Evolutionary conservation across 2,329 filamentous ascomycete genomes (phyloP).

Genomic region (Phymatotrichopsis omnivora): DNA sequence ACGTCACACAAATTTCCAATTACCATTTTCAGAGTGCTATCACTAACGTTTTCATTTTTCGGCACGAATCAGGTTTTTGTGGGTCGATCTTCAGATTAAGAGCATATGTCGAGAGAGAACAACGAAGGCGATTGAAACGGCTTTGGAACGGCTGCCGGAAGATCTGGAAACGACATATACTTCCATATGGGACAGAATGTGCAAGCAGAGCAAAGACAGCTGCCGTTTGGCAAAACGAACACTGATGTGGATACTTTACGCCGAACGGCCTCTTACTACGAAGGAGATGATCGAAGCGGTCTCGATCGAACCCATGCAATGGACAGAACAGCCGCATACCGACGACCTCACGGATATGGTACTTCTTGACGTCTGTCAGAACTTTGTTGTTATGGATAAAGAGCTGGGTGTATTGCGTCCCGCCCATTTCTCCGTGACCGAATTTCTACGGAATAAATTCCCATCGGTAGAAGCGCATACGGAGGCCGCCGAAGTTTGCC

Average conservation of each 20-base stretch:
- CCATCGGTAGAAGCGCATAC: background rate
- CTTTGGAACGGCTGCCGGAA: constrained; percentile 8
- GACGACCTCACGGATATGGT: background rate
- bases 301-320: background rate
- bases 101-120: constrained; percentile 10
- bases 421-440: constrained; percentile 6
- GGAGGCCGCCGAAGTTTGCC: background rate
- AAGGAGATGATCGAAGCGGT: constrained; percentile 18
- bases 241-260: constrained; percentile 21
- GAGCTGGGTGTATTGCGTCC: background rate
- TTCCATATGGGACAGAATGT: constrained; percentile 5
- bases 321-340: too few species aligned
- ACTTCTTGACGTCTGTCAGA: constrained; percentile 7
- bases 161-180: constrained; percentile 13
- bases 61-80: constrained; percentile 23
- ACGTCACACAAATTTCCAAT: too few species aligned
- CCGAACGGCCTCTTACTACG: constrained; percentile 15
- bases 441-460: background rate
- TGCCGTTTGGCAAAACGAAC: constrained; percentile 8
- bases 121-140: too few species aligned
- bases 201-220: background rate
- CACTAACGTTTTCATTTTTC: too few species aligned
- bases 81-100: constrained; percentile 22
- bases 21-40: too few species aligned
- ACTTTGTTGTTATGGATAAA: background rate